Evolutionary conservation across 2,329 filamentous ascomycete genomes (phyloP), one percentile per base, ranked within the genome.

Genomic region (Alternaria triticina): DNA sequence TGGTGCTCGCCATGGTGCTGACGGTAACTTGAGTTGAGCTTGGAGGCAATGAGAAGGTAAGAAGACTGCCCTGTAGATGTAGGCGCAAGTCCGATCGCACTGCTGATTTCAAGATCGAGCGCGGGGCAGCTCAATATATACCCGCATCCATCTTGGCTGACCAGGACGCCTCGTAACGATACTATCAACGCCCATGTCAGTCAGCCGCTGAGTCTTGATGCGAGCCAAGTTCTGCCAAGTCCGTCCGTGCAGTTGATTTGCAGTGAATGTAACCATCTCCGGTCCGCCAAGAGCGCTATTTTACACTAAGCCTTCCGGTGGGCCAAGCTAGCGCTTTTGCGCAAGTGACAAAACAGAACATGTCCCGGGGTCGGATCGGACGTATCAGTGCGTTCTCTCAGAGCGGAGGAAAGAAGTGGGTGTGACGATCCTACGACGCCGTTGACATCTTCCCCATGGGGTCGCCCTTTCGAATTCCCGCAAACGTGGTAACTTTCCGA

Each of bases 161-260:
- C 49, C 43, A 13, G 47, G 23, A 52, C 59, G 44, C 64, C 65
- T 66, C 61, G 59, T 40, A 61, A 52, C 63, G 62, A 68, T 67
- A 59, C 61, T 60, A 61, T 63, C 64, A 44, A 55, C 56, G 20
- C 52, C 65, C 68, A 63, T 60, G 64, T 61, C 62, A 69, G 65
- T 58, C 64, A 73, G 65, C 56, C 66, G 70, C 58, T 65, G 64
- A 65, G 49, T 67, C 68, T 69, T 65, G 70, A 67, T 68, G 68
- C 59, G 49, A 60, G 75, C 76, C 77, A 77, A 78, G 75, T 60
- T 40, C 51, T 66, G 75, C 75, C 75, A 75, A 78, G 75, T 45
- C 66, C 59, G 67, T 66, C 62, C 66, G 67, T 70, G 62, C 54
- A 68, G 65, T 63, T 68, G 47, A 59, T 40, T 47, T 22, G 51